Evolutionary conservation across 2,329 filamentous ascomycete genomes (phyloP).

Genomic region (Alternaria triticimaculans): DNA sequence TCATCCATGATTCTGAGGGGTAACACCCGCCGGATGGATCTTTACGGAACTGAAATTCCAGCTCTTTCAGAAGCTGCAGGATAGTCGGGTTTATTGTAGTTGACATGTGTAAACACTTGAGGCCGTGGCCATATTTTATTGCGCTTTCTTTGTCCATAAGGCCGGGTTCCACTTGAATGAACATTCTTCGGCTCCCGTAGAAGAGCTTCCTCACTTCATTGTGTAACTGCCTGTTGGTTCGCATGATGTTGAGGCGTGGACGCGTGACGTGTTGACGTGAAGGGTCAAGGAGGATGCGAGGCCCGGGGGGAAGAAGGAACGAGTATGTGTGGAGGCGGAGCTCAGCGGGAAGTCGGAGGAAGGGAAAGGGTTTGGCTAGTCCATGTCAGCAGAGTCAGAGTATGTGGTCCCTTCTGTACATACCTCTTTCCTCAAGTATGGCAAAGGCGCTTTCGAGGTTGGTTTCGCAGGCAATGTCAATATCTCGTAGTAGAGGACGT

Average conservation of each 20-base stretch:
- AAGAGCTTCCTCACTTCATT: slow-evolving; percentile 23
- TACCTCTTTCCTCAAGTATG: slow-evolving; percentile 22
- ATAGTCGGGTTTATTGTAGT: neutral
- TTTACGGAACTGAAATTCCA: neutral
- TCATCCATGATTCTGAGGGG: neutral
- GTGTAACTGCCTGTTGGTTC: slow-evolving; percentile 22
- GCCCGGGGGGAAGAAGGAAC: slow-evolving; percentile 21
- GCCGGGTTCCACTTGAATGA: slow-evolving; percentile 8
- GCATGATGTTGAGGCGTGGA: slow-evolving; percentile 23
- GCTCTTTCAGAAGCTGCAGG: neutral
- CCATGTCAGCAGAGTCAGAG: slow-evolving; percentile 2
- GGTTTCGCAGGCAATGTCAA: slow-evolving; percentile 29
- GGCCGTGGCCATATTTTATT: neutral
- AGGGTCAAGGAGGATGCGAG: slow-evolving; percentile 9
- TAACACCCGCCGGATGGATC: neutral
- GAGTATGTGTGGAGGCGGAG: slow-evolving; percentile 31
- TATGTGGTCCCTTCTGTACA: neutral
- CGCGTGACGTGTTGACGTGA: slow-evolving; percentile 1
- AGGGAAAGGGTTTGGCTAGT: slow-evolving; percentile 28
- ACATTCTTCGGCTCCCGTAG: slow-evolving; percentile 21
- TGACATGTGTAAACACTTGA: neutral
- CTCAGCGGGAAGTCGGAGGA: slow-evolving; percentile 32
- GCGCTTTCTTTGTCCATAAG: neutral
- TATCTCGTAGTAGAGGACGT: slow-evolving; percentile 17
- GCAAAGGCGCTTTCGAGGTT: slow-evolving; percentile 18